Percentiles rank a stretch among this genome's conserved stretches.
Conservation (phyloP, 306 rosid species). For the Hippophae rhamnoides region DNA sequence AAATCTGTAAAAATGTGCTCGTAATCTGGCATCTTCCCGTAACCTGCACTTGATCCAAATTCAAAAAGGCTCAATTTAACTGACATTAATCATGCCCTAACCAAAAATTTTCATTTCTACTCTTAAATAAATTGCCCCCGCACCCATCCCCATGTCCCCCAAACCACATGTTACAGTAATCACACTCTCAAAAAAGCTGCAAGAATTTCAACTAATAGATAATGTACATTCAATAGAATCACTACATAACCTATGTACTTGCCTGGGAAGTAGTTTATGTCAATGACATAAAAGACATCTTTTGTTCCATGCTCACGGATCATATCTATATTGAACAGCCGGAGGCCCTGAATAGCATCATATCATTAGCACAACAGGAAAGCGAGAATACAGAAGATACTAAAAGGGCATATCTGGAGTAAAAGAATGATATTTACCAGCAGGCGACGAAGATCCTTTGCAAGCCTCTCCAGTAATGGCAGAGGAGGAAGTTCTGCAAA, state of each 20-base stretch:
- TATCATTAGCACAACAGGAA: background rate
- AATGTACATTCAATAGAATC: background rate
- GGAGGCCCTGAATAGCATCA: slow-evolving; percentile 51
- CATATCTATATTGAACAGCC: slow-evolving; percentile 76
- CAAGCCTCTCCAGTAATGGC: slow-evolving; percentile 75
- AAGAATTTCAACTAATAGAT: no score
- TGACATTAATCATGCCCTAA: background rate
- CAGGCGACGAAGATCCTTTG: slow-evolving; percentile 65
- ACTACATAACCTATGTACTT: slow-evolving; percentile 12
- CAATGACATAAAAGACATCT: slow-evolving; percentile 70
- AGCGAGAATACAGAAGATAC: background rate
- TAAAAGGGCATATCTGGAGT: background rate
- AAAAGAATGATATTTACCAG: slow-evolving; percentile 37
- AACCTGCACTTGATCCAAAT: slow-evolving; percentile 41
- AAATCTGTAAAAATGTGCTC: slow-evolving; percentile 90
- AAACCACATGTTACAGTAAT: no score
- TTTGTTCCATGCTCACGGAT: slow-evolving; percentile 57
- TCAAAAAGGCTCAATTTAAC: background rate
- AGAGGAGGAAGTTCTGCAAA: slow-evolving; percentile 82
- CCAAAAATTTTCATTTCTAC: background rate
- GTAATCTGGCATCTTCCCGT: slow-evolving; percentile 84
- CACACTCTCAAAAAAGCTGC: no score
- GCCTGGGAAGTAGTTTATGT: slow-evolving; percentile 93
- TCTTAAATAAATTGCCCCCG: background rate
- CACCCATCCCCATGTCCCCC: background rate